A percentile compares a stretch with the other conserved stretches of the same genome.
These are phyloP conservation scores for Coprinopsis cinerea DNA, from an alignment of 768 basidiomycete species.

Conservation along the genomic window DNA sequence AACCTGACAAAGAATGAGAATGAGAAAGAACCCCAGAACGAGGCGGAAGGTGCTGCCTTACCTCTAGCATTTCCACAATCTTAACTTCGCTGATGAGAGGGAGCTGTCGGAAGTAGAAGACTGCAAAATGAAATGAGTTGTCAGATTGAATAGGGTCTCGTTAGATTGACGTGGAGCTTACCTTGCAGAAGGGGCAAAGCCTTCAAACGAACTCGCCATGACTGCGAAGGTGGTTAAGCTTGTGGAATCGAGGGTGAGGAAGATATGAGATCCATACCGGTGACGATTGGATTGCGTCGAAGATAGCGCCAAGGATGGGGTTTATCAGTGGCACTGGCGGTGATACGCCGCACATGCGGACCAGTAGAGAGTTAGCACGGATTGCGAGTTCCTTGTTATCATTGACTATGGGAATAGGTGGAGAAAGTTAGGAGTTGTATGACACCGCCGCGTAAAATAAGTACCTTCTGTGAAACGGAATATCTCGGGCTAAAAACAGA, in stretches of 20 bases:
- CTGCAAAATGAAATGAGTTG: constrained; percentile 25
- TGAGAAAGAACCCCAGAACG: not conserved
- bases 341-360: constrained; percentile 81
- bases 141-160: not conserved
- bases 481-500: constrained; percentile 53
- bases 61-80: constrained; percentile 78
- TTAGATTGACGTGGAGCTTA: constrained; percentile 17
- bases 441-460: constrained; percentile 10
- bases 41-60: constrained; percentile 19
- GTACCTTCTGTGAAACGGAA: constrained; percentile 70
- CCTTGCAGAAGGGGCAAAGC: constrained; percentile 82
- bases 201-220: constrained; percentile 84
- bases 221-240: constrained; percentile 36
- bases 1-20: constrained; percentile 38
- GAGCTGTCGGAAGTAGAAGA: constrained; percentile 85
- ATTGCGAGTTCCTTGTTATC: constrained; percentile 68
- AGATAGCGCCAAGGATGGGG: constrained; percentile 64
- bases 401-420: constrained; percentile 39
- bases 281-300: constrained; percentile 70
- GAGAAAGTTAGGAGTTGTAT: no score
- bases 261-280: constrained; percentile 40
- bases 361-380: constrained; percentile 63
- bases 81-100: constrained; percentile 73
- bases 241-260: constrained; percentile 1
- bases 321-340: constrained; percentile 67